Evolutionary conservation across 2,329 filamentous ascomycete genomes (phyloP).

Genomic region (Sporothrix inflata): DNA sequence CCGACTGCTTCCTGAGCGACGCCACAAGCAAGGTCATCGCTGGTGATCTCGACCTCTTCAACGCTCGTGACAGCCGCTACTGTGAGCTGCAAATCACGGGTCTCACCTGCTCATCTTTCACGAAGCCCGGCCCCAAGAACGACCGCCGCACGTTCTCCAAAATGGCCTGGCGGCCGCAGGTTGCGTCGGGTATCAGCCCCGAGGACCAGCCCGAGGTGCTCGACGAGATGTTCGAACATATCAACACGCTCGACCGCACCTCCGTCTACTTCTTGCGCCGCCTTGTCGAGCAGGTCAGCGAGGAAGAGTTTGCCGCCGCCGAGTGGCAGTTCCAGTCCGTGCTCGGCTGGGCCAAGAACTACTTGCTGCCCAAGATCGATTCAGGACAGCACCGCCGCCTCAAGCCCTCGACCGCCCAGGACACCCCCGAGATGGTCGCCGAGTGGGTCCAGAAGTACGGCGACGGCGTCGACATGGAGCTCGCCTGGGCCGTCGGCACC

Average conservation of each 20-base stretch:
- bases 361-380: constrained; percentile 30
- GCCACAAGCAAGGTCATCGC: constrained; percentile 31
- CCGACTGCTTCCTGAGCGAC: constrained; percentile 30
- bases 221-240: constrained; percentile 22
- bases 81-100: constrained; percentile 31
- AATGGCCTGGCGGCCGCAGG: constrained; percentile 29
- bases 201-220: constrained; percentile 23
- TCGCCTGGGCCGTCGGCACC: constrained; percentile 30
- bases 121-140: constrained; percentile 28
- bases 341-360: constrained; percentile 23
- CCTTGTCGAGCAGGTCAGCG: constrained; percentile 24
- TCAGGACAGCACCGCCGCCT: constrained; percentile 29
- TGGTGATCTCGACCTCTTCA: constrained; percentile 30
- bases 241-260: constrained; percentile 26
- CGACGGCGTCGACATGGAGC: constrained; percentile 30
- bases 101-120: constrained; percentile 32
- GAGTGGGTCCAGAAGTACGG: constrained; percentile 17
- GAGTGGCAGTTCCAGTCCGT: constrained; percentile 29
- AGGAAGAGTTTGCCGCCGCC: constrained; percentile 26
- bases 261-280: constrained; percentile 28
- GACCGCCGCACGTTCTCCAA: constrained; percentile 30
- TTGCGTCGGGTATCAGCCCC: constrained; percentile 22
- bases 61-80: constrained; percentile 17
- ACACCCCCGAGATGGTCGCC: constrained; percentile 28
- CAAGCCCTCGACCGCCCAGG: constrained; percentile 8